Evolutionary conservation across 2,329 filamentous ascomycete genomes (phyloP), one percentile per base, ranked within the genome.

Genomic region (Diaporthe australafricana): DNA sequence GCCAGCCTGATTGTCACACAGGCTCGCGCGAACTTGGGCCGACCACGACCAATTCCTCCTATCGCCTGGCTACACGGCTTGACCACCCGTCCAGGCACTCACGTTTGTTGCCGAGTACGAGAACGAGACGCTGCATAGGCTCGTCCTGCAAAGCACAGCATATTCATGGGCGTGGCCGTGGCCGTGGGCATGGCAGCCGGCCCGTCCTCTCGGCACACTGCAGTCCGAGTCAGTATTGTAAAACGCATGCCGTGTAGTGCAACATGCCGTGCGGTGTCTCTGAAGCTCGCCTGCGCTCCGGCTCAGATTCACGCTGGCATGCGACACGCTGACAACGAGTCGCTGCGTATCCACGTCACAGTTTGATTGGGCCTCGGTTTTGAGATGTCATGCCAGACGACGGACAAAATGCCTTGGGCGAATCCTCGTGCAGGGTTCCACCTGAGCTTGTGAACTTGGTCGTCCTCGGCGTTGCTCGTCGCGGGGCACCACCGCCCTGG

Each of bases 171-270:
- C 57, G 25, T n/a, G 32, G 25, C n/a, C n/a, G n/a, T n/a, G n/a
- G n/a, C n/a, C 57, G 25, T 32, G 42, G 11, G 4, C 55, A 57
- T 40, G 20, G n/a, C 60, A 38, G 60, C 30, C 60, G 60, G 60
- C 30, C 60, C 60, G 60, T 50, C 60, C 45, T 50, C 38, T 65
- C 60, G 60, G 60, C 45, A 65, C 60, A 65, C 60, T 27, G 60
- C 60, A 65, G 45, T 14, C 60, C 60, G 60, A 65, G 60, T 65
- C 60, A 65, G 60, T 42, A 50, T 12, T 22, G 27, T 14, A 14
- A 40, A 11, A 50, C 16, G 45, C 60, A 65, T 65, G 60, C 27
- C 42, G 42, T 50, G 45, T 42, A 65, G 60, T 65, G 60, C 48
- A 50, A 65, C 60, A 45, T 65, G 45, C 42, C 42, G 60, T 48